phyloP scores from a whole-genome alignment of 2,329 filamentous ascomycete genomes.

The Alternaria hordeiaustralica region DNA sequence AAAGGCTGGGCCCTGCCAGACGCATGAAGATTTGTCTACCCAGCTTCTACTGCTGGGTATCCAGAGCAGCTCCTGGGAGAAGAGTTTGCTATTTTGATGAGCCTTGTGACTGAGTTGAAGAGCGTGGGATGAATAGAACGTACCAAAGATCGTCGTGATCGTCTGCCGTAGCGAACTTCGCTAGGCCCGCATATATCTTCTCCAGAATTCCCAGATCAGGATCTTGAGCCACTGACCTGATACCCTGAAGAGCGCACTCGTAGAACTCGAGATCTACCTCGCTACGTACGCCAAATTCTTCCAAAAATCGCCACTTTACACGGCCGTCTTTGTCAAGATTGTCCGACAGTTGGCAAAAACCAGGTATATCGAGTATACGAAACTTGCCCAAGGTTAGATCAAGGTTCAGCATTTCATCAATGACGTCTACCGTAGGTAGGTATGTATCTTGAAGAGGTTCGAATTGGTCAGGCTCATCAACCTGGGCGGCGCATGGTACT shows the following conservation, averaged over 20 bases:
- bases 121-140: neutral
- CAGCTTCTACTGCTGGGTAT: neutral
- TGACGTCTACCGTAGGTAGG: neutral
- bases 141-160: neutral
- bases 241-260: neutral
- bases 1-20: neutral
- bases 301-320: slow-evolving; percentile 20
- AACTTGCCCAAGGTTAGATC: neutral
- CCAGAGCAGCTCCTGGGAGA: neutral
- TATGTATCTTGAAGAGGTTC: neutral
- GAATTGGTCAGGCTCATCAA: neutral
- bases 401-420: neutral
- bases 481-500: neutral
- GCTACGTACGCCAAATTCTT: slow-evolving; percentile 16
- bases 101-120: neutral
- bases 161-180: neutral
- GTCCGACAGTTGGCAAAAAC: neutral
- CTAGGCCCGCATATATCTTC: neutral
- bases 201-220: neutral
- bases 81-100: neutral
- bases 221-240: neutral
- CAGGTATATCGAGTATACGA: neutral
- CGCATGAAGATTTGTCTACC: neutral
- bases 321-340: neutral
- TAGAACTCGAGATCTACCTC: slow-evolving; percentile 21